A percentile compares a stretch with the other conserved stretches of the same genome.
Evolutionary conservation across 2,329 filamentous ascomycete species (phyloP).

Genomic region (Dactylonectria estremocensis): DNA sequence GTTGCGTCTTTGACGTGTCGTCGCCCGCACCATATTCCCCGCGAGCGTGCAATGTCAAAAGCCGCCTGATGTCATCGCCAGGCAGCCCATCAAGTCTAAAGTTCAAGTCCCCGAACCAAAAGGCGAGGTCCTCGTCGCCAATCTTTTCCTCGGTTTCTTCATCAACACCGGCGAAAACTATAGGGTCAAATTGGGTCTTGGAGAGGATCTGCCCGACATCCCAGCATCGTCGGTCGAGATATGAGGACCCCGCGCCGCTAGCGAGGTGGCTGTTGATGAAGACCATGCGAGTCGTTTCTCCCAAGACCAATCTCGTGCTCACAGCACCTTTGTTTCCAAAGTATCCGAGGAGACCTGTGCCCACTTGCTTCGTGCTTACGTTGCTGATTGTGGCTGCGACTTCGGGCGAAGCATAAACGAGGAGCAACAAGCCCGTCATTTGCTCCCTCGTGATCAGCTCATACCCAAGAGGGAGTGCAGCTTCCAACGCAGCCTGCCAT

Average conservation of each 20-base stretch:
- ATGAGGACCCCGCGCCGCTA: constrained; percentile 84
- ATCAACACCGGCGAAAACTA: constrained; percentile 75
- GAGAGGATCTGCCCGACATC: constrained; percentile 85
- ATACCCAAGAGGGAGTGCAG: constrained; percentile 84
- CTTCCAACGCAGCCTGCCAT: constrained; percentile 85
- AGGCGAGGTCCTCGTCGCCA: constrained; percentile 92
- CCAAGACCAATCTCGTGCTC: constrained; percentile 84
- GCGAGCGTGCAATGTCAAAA: constrained; percentile 85
- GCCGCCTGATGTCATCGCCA: constrained; percentile 88
- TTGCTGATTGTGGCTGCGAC: constrained; percentile 83
- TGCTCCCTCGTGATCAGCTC: constrained; percentile 85
- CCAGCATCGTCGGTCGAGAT: constrained; percentile 90
- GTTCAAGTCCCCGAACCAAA: constrained; percentile 98
- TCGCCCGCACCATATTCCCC: constrained; percentile 79
- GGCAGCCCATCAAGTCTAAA: constrained; percentile 92
- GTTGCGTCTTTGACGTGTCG: constrained; percentile 52
- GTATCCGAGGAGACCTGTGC: constrained; percentile 92
- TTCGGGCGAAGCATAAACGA: constrained; percentile 88
- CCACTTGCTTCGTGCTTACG: constrained; percentile 86
- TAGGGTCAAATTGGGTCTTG: constrained; percentile 84
- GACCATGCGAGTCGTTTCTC: constrained; percentile 89
- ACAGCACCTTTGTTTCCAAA: constrained; percentile 97
- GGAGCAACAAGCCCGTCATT: constrained; percentile 85
- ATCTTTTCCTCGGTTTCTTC: constrained; percentile 75
- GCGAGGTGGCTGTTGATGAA: constrained; percentile 95